A percentile compares a stretch with the other conserved stretches of the same genome.
Conservation (phyloP, 495 filamentous ascomycete genomes). For the Trichoderma asperelloides region DNA sequence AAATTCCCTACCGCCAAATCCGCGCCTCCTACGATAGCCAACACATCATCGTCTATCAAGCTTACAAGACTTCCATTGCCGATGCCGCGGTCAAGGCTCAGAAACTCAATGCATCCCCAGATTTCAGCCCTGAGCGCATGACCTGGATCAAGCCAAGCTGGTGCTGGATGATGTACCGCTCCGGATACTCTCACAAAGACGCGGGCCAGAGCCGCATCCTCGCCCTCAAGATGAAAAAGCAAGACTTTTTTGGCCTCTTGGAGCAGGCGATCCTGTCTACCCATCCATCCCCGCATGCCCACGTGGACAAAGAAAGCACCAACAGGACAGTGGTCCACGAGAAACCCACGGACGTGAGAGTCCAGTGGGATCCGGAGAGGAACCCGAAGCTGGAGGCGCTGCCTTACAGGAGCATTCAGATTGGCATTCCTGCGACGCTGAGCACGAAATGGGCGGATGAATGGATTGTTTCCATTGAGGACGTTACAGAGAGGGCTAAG, state of each 20-base stretch:
- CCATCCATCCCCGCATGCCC: not conserved
- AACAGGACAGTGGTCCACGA: slow-evolving; percentile 14
- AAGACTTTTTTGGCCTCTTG: slow-evolving; percentile 35
- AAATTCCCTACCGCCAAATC: slow-evolving; percentile 42
- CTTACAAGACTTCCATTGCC: slow-evolving; percentile 47
- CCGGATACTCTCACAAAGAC: slow-evolving; percentile 46
- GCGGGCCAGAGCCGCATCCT: slow-evolving; percentile 42
- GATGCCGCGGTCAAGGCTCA: slow-evolving; percentile 42
- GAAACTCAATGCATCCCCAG: slow-evolving; percentile 40
- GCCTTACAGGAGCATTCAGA: slow-evolving; percentile 48
- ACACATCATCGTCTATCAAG: slow-evolving; percentile 57
- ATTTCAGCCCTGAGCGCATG: slow-evolving; percentile 48
- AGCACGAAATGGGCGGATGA: slow-evolving; percentile 38
- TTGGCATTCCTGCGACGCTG: slow-evolving; percentile 42
- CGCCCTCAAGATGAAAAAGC: slow-evolving; percentile 40
- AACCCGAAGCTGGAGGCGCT: slow-evolving; percentile 30
- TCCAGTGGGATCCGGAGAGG: slow-evolving; percentile 60
- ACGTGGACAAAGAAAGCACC: not conserved
- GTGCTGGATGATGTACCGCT: slow-evolving; percentile 57
- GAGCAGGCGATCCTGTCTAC: slow-evolving; percentile 17
- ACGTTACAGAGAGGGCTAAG: slow-evolving; percentile 47
- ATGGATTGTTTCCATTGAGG: slow-evolving; percentile 45
- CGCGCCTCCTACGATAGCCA: slow-evolving; percentile 38
- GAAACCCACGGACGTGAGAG: slow-evolving; percentile 32
- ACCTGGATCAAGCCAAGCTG: slow-evolving; percentile 62